Conservation (phyloP, 2,329 filamentous ascomycete species). For the Diaporthe sp. region DNA sequence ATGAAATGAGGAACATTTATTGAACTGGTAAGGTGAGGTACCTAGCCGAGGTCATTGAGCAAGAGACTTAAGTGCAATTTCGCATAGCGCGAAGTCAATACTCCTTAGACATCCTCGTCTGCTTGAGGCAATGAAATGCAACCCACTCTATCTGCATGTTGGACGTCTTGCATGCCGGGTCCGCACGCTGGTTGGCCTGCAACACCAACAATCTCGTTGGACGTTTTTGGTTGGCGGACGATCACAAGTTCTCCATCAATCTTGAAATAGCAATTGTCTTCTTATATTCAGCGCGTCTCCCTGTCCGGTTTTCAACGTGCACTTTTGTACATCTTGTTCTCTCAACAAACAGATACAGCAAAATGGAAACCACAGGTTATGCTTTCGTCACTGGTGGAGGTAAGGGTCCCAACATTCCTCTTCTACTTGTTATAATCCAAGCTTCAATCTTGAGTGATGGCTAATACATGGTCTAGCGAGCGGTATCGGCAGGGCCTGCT, state of each 20-base stretch:
- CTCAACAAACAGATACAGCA: slow-evolving; percentile 37
- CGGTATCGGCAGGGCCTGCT: slow-evolving; percentile 29
- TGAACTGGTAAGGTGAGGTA: neutral
- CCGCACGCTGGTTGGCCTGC: neutral
- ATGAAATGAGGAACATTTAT: neutral
- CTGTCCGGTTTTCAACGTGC: rapidly evolving
- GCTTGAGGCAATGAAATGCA: neutral
- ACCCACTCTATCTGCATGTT: neutral
- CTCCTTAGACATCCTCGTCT: no score
- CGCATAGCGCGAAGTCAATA: no score
- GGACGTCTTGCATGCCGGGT: neutral
- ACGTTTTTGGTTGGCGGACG: neutral
- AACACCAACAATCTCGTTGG: neutral
- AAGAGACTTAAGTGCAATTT: no score
- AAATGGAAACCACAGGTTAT: slow-evolving; percentile 26
- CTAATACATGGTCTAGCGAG: neutral
- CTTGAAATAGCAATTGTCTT: neutral
- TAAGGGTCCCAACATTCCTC: neutral
- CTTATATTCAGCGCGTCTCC: neutral
- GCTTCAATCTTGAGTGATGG: neutral
- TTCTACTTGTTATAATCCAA: neutral
- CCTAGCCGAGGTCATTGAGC: no score
- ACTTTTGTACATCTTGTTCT: neutral
- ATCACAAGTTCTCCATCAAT: neutral
- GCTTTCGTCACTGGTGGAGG: slow-evolving; percentile 35